These are phyloP conservation scores for Calycina marina DNA, from an alignment of 2,329 filamentous ascomycete species.

Conservation along the genomic window DNA sequence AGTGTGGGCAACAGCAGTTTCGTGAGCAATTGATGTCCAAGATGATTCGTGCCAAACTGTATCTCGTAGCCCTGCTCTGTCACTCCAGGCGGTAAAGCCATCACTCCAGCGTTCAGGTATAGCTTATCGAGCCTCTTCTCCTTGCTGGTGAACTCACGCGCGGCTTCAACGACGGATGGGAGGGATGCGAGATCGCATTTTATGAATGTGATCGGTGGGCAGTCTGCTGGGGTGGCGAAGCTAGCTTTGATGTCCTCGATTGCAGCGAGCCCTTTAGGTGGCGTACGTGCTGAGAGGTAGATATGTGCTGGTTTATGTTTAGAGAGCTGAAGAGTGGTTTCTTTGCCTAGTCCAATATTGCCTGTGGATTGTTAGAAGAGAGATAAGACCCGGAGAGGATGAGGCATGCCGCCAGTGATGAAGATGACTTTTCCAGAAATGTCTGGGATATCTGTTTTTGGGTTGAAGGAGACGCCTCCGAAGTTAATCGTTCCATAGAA, in stretches of 20 bases:
- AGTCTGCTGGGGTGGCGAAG: conserved; percentile 8
- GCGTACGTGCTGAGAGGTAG: conserved; percentile 24
- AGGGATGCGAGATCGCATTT: conserved; percentile 31
- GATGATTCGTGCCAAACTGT: conserved; percentile 33
- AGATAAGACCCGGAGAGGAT: neutral
- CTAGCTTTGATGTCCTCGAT: conserved; percentile 24
- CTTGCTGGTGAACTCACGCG: conserved; percentile 21
- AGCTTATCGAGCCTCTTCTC: conserved; percentile 28
- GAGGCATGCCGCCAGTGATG: neutral
- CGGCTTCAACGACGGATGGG: conserved; percentile 27
- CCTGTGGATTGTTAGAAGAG: conserved; percentile 4
- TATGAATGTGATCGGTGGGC: conserved; percentile 23
- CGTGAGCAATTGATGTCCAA: conserved; percentile 31
- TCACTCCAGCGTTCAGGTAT: conserved; percentile 31
- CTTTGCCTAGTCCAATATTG: conserved; percentile 30
- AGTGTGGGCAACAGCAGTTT: conserved; percentile 24
- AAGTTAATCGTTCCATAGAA: neutral
- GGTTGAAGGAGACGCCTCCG: neutral
- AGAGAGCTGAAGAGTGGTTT: conserved; percentile 26
- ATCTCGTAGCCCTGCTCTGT: conserved; percentile 32
- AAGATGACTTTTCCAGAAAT: neutral
- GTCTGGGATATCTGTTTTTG: neutral
- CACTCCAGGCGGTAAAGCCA: conserved; percentile 24
- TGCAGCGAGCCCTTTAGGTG: conserved; percentile 23
- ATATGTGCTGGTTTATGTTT: conserved; percentile 26